Evolutionary conservation across 768 basidiomycete species (phyloP).

Genomic region (Chalciporus pseudorubinellus): DNA sequence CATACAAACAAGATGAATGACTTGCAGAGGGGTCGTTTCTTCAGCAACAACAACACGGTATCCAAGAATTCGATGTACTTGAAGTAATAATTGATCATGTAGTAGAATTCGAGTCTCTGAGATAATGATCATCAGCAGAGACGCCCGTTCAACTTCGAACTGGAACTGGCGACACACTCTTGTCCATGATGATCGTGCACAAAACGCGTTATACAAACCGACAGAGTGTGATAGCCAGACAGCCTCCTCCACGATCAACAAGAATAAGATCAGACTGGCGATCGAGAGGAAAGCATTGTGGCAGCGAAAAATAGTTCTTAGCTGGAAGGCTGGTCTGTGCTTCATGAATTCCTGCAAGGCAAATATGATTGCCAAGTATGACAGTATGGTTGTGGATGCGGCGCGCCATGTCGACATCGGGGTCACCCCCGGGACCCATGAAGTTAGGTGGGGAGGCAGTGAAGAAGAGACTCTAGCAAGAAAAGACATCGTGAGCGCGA

Average conservation of each 20-base stretch:
- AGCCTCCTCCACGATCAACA: slow-evolving; percentile 83
- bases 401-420: slow-evolving; percentile 74
- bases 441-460: slow-evolving; percentile 52
- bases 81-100: slow-evolving; percentile 97
- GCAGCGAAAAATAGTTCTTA: slow-evolving; percentile 73
- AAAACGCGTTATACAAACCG: slow-evolving; percentile 75
- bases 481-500: slow-evolving; percentile 1
- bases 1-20: slow-evolving; percentile 6
- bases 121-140: slow-evolving; percentile 2
- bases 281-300: slow-evolving; percentile 85
- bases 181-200: slow-evolving; percentile 75
- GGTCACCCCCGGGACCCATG: slow-evolving; percentile 71
- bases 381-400: slow-evolving; percentile 64
- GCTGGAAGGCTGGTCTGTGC: slow-evolving; percentile 61
- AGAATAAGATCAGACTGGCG: slow-evolving; percentile 77
- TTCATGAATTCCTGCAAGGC: slow-evolving; percentile 80
- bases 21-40: slow-evolving; percentile 94
- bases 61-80: slow-evolving; percentile 94
- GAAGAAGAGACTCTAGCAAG: slow-evolving; percentile 15
- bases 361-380: slow-evolving; percentile 85
- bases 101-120: slow-evolving; percentile 88
- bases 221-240: slow-evolving; percentile 66
- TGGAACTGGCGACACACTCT: slow-evolving; percentile 57
- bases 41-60: slow-evolving; percentile 92
- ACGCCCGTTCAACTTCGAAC: background rate